Percentiles rank a stretch among this genome's conserved stretches.
These are phyloP conservation scores for Gossypium arboreum DNA, from an alignment of 345 rosid species.

Conservation along the genomic window DNA sequence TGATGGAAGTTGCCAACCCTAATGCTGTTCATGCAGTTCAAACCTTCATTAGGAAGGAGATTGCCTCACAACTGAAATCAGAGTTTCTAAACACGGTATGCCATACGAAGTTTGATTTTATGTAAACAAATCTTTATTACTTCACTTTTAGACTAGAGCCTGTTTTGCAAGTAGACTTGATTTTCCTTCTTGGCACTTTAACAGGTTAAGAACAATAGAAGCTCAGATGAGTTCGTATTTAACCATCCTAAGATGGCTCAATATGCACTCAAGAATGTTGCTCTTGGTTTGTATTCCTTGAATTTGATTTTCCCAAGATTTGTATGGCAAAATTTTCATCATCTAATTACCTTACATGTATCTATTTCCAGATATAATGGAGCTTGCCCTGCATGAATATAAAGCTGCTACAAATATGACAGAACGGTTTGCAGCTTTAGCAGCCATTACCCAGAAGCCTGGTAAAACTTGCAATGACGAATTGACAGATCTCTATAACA, in stretches of 20 bases:
- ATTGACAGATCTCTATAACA: constrained; percentile 74
- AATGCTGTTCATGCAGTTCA: constrained; percentile 97
- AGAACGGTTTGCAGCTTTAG: constrained; percentile 88
- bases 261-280: constrained; percentile 77
- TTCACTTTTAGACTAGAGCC: background rate
- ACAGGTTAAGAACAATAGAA: constrained; percentile 75
- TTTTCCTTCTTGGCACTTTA: background rate
- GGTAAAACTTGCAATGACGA: constrained; percentile 75
- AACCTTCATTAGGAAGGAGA: constrained; percentile 73
- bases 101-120: background rate
- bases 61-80: constrained; percentile 79
- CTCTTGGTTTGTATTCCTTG: constrained; percentile 61
- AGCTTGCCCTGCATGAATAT: constrained; percentile 68
- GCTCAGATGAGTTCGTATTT: constrained; percentile 69
- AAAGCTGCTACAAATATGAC: constrained; percentile 86
- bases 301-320: background rate
- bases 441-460: constrained; percentile 73
- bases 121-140: background rate
- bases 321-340: background rate
- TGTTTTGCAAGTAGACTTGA: background rate
- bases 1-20: constrained; percentile 98
- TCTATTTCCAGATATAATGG: constrained; percentile 27
- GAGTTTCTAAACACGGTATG: constrained; percentile 69
- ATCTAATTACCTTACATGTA: constrained; percentile 4
- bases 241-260: constrained; percentile 82